Evolutionary conservation across 805 yeast genomes (phyloP).

Genomic region (Starmerella floricola): DNA sequence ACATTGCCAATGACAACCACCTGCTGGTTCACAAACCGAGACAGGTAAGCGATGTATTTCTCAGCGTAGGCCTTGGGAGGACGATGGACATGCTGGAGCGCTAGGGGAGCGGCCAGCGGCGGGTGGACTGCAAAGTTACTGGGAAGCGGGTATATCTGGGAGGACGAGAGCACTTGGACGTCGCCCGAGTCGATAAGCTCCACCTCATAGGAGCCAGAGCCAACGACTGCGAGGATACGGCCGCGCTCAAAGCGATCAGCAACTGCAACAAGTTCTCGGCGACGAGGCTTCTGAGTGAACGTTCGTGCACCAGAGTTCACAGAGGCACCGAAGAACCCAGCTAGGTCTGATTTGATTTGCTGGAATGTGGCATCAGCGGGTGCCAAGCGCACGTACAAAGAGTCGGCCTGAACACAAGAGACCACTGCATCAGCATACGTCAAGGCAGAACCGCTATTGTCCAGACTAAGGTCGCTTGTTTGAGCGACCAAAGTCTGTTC

Average conservation of each 20-base stretch:
- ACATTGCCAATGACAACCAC: conserved; percentile 42
- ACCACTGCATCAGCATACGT: conserved; percentile 30
- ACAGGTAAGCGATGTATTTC: conserved; percentile 45
- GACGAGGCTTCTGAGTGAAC: conserved; percentile 33
- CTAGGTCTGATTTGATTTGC: conserved; percentile 22
- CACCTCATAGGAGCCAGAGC: conserved; percentile 34
- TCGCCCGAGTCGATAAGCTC: conserved; percentile 54
- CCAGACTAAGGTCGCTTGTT: not conserved
- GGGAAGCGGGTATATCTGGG: conserved; percentile 43
- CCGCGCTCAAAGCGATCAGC: conserved; percentile 43
- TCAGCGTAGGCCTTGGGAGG: conserved; percentile 51
- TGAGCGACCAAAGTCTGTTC: not conserved
- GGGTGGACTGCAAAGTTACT: conserved; percentile 44
- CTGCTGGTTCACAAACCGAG: conserved; percentile 42
- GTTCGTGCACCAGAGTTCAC: conserved; percentile 24
- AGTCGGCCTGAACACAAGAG: conserved; percentile 23
- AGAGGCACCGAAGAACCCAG: conserved; percentile 26
- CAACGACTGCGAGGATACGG: not conserved
- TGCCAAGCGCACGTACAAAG: conserved; percentile 22
- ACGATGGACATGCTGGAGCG: conserved; percentile 40
- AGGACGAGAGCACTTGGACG: conserved; percentile 35
- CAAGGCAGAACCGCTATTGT: no score
- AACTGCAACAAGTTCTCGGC: conserved; percentile 45
- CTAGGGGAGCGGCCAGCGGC: conserved; percentile 8
- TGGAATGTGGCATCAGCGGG: conserved; percentile 16